Conservation (phyloP, 331 rosid genomes). For the Pyracantha coccinea region DNA sequence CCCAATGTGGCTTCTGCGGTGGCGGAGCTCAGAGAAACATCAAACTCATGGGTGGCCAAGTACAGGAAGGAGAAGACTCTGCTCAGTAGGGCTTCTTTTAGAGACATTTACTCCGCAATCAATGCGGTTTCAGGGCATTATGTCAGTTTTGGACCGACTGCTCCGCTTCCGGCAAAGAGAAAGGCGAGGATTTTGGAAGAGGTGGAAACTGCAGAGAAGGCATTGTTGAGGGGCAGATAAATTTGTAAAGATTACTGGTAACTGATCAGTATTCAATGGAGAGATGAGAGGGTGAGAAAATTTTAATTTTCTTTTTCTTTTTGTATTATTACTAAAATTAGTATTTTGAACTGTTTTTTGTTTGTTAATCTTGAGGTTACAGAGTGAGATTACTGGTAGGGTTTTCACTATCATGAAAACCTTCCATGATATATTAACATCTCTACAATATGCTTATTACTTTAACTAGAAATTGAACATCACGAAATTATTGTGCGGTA, state of each 20-base stretch:
- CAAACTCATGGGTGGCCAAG: conserved; percentile 92
- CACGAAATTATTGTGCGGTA: too few relatives aligned
- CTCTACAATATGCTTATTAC: neutral
- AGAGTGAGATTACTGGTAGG: neutral
- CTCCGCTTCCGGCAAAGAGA: conserved; percentile 85
- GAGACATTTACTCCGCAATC: conserved; percentile 86
- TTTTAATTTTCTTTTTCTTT: neutral
- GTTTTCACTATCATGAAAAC: conserved; percentile 1
- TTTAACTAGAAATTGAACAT: too few relatives aligned
- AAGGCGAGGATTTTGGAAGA: conserved; percentile 81
- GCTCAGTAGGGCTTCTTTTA: conserved; percentile 72
- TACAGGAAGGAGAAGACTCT: conserved; percentile 74
- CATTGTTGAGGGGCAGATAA: conserved; percentile 74
- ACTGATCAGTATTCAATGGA: neutral
- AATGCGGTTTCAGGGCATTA: conserved; percentile 91
- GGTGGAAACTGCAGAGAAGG: conserved; percentile 75
- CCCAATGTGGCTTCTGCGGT: conserved; percentile 72
- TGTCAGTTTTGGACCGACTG: conserved; percentile 87
- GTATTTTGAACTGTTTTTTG: neutral
- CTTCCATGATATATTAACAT: neutral
- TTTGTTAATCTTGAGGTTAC: neutral
- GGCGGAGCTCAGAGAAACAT: conserved; percentile 66
- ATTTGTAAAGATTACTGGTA: neutral
- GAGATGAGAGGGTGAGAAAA: neutral
- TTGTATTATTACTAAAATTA: neutral